phyloP scores from a whole-genome alignment of 345 rosid species.

The Sonneratia caseolaris region DNA sequence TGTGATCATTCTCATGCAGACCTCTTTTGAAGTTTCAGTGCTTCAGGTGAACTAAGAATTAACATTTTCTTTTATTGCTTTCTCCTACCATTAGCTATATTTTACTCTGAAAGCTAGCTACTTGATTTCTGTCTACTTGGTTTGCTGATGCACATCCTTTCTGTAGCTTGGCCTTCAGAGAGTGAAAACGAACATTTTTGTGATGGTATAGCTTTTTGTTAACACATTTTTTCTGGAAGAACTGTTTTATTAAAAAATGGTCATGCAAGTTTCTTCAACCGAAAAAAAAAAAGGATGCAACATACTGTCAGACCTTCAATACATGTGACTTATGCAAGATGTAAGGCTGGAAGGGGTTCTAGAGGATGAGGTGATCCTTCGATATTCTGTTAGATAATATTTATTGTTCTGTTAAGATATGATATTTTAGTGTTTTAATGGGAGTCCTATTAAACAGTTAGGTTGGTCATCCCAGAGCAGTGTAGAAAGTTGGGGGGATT shows the following conservation, averaged over 20 bases:
- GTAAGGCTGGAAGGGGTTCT: too few relatives aligned
- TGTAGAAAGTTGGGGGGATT: too few relatives aligned
- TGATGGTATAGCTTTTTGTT: background rate
- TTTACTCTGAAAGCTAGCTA: background rate
- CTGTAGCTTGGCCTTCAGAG: background rate
- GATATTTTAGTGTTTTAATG: too few relatives aligned
- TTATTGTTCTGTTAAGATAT: too few relatives aligned
- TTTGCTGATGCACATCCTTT: background rate
- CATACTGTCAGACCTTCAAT: too few relatives aligned
- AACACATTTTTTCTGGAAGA: background rate
- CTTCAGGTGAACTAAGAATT: conserved; percentile 54
- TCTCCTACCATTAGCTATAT: conserved; percentile 1
- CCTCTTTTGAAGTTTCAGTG: conserved; percentile 50
- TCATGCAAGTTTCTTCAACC: background rate
- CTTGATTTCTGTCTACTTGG: background rate
- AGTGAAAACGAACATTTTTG: background rate
- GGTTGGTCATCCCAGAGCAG: too few relatives aligned
- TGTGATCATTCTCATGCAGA: conserved; percentile 65
- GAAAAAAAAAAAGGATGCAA: background rate
- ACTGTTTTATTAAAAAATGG: background rate
- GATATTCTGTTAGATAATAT: too few relatives aligned
- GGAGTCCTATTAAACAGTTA: too few relatives aligned
- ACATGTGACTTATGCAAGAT: too few relatives aligned
- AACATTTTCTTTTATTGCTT: conserved; percentile 4
- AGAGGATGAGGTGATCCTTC: too few relatives aligned